Base-by-base conservation (phyloP, 2,329 filamentous ascomycete species). In the Epichloe sylvatica region DNA sequence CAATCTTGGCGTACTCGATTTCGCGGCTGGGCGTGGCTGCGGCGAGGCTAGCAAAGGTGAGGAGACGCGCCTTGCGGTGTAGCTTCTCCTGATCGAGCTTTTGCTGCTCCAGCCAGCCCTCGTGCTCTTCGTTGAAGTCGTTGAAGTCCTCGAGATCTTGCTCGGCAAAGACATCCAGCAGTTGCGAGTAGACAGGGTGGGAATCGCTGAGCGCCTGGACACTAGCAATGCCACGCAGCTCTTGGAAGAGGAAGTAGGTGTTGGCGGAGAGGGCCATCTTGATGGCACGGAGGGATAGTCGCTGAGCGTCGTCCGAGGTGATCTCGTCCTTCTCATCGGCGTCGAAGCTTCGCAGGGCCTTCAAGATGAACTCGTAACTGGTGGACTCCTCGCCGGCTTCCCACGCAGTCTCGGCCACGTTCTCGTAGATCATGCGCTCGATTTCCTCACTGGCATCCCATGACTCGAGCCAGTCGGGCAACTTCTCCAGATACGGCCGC, bases 141-240 rank as follows among this genome's bases (percentile, higher is more conserved):
- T 88, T 86, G 73, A 92, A 95, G 69, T 95, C 88, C 65, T 97
- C 90, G 49, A 96, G 81, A 59, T 90, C 85, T 68, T 97, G 90
- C 62, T 92, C 85, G 58, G 87, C 86, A 70, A 97, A 96, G 62
- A 97, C 87, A 62, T 96, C 90, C 50, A 98, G 84, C 37, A 98
- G 80, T 70, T 97, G 88, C 60, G 86, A 90, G 70, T 91, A 87
- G 56, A 85, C 76, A 53, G 86, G 79, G 63, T 96, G 86, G 47
- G 86, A 86, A 62, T 91, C 84, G 64, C 82, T 81, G 46, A 98
- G 82, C 15, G 86, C 85, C 70, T 96, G 89, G 55, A 98, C 80
- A 56, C 84, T 83, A 62, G 86, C 77, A 59, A 94, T 83, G 54
- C 80, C 84, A 57, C 88, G 83, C 46, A 96, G 79, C 51, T 91